Evolutionary conservation across 176 grass and related monocot genomes (phyloP).

Genomic region (Puya raimondii): DNA sequence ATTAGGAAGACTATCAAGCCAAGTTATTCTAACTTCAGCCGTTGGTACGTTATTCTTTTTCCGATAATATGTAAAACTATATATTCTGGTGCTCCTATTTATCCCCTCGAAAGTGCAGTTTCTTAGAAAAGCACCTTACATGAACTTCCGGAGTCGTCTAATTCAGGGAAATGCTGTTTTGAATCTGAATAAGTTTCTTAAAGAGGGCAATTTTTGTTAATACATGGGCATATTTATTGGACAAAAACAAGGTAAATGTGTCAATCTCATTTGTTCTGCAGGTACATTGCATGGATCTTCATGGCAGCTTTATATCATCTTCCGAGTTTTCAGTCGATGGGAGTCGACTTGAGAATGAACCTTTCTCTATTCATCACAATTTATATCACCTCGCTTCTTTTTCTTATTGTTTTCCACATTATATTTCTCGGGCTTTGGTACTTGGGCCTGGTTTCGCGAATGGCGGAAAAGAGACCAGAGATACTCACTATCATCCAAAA

Average conservation of each 20-base stretch:
- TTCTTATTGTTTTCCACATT: constrained; percentile 83
- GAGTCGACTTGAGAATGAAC: constrained; percentile 95
- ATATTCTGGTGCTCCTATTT: background rate
- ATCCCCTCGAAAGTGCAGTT: background rate
- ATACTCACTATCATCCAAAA: constrained; percentile 90
- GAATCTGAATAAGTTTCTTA: no score
- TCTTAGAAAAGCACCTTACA: no score
- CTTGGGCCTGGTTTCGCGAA: constrained; percentile 79
- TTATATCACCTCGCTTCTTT: constrained; percentile 79
- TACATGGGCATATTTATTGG: constrained; percentile 5
- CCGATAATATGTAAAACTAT: background rate
- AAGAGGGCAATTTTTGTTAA: background rate
- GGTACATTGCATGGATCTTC: constrained; percentile 99
- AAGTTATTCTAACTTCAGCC: constrained; percentile 93
- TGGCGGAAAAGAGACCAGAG: constrained; percentile 79
- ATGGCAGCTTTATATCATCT: constrained; percentile 94
- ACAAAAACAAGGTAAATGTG: constrained; percentile 11
- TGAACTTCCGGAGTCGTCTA: no score
- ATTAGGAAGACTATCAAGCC: constrained; percentile 94
- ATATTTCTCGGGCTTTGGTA: constrained; percentile 97
- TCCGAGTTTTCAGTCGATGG: constrained; percentile 99
- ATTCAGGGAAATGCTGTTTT: no score
- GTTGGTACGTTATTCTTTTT: constrained; percentile 51
- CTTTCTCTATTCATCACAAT: constrained; percentile 84
- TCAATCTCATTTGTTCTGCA: constrained; percentile 31